A percentile compares a stretch with the other conserved stretches of the same genome.
phyloP scores from a whole-genome alignment of 2,329 filamentous ascomycete species.

The Verticillium nonalfalfae region DNA sequence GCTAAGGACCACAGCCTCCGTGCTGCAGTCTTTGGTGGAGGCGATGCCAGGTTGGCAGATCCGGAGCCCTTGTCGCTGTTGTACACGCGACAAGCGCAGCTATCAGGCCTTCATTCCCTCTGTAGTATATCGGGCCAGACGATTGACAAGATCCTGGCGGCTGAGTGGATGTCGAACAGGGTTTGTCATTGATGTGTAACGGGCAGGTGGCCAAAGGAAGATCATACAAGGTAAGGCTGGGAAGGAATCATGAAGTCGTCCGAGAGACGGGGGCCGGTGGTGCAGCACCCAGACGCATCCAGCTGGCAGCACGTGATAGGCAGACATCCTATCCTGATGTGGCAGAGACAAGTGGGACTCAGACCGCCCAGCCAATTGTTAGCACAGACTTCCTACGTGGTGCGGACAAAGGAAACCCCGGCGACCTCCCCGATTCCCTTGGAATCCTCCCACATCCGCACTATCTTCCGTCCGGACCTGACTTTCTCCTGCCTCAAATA shows the following conservation, averaged over 20 bases:
- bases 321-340: not conserved
- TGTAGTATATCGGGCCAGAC: not conserved
- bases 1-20: too few relatives aligned
- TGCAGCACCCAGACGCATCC: not conserved
- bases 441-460: not conserved
- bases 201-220: too few relatives aligned
- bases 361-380: not conserved
- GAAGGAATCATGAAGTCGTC: not conserved
- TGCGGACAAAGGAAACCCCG: slow-evolving; percentile 21
- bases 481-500: not conserved
- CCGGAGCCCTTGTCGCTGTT: too few relatives aligned
- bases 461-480: not conserved
- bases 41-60: too few relatives aligned
- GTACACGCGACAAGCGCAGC: slow-evolving; percentile 1
- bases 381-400: not conserved
- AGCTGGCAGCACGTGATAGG: not conserved
- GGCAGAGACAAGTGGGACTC: not conserved
- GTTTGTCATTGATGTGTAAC: not conserved
- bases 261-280: not conserved
- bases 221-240: not conserved
- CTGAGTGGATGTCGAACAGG: not conserved
- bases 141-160: not conserved
- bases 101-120: not conserved
- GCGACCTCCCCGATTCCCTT: not conserved
- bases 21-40: too few relatives aligned